These are phyloP conservation scores for Ramaria rubella DNA, from an alignment of 768 basidiomycete species.

Conservation along the genomic window DNA sequence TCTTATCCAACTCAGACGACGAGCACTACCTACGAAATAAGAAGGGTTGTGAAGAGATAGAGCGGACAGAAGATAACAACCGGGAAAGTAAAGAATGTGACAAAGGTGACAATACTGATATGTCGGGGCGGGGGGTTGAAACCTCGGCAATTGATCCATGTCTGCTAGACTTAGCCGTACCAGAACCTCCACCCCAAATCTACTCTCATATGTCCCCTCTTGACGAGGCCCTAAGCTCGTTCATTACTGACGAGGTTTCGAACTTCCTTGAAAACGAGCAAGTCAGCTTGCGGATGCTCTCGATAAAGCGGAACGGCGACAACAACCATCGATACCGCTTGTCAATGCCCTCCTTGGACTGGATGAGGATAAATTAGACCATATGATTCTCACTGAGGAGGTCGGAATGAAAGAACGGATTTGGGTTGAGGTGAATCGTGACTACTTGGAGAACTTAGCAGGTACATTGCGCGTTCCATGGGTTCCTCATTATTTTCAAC, in stretches of 20 bases:
- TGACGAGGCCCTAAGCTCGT: constrained; percentile 56
- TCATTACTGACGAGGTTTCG: constrained; percentile 64
- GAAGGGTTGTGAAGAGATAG: too few species aligned
- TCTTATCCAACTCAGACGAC: constrained; percentile 39
- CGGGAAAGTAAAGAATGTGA: too few species aligned
- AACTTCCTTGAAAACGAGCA: constrained; percentile 57
- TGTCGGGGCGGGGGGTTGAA: not conserved
- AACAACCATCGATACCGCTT: constrained; percentile 39
- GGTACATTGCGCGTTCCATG: constrained; percentile 42
- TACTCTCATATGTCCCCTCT: constrained; percentile 29
- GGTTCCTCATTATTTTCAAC: too few species aligned
- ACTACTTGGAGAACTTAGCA: constrained; percentile 83
- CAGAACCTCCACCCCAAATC: constrained; percentile 13
- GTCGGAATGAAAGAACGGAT: constrained; percentile 82
- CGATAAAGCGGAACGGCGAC: constrained; percentile 59
- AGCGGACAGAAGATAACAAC: too few species aligned
- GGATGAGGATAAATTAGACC: constrained; percentile 88
- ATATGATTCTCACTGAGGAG: constrained; percentile 71
- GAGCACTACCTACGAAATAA: too few species aligned
- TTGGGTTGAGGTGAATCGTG: constrained; percentile 90
- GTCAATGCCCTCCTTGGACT: constrained; percentile 65
- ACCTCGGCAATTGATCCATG: constrained; percentile 15
- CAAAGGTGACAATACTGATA: constrained; percentile 2
- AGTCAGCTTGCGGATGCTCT: constrained; percentile 56
- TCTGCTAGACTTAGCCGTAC: constrained; percentile 15